Evolutionary conservation across 1,284 basidiomycete genomes (phyloP).

Genomic region (Fomitopsis schrenkii): DNA sequence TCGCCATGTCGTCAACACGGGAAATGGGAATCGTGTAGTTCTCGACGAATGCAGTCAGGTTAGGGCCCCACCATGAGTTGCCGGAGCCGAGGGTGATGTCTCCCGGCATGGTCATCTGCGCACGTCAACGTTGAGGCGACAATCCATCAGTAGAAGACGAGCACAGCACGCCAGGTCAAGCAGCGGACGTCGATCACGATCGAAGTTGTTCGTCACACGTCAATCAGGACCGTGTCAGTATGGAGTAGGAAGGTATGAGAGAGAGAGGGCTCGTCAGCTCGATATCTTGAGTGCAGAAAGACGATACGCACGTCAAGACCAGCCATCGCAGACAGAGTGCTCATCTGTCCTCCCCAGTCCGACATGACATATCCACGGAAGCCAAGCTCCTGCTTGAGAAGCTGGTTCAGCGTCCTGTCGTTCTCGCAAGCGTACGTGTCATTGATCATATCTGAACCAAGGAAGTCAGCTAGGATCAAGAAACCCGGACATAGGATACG

Average conservation of each 20-base stretch:
- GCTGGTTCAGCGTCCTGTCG: constrained; percentile 67
- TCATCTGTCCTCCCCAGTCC: constrained; percentile 63
- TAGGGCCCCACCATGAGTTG: constrained; percentile 55
- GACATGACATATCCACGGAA: constrained; percentile 76
- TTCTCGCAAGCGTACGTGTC: constrained; percentile 80
- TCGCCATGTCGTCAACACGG: constrained; percentile 70
- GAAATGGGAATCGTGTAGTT: constrained; percentile 64
- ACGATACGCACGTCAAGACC: constrained; percentile 59
- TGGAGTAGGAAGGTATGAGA: neutral
- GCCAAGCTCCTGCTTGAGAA: constrained; percentile 76
- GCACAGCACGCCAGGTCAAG: neutral
- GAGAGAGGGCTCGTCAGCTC: neutral
- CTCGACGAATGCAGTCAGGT: constrained; percentile 63
- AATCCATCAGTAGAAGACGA: neutral
- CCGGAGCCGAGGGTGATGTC: constrained; percentile 52
- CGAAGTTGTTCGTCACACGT: neutral
- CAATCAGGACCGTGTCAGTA: neutral
- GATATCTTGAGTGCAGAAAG: too few species aligned
- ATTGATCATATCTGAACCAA: constrained; percentile 57
- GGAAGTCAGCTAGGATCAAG: neutral
- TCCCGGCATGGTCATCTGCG: constrained; percentile 69
- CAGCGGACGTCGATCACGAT: neutral
- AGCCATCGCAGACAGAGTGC: constrained; percentile 54
- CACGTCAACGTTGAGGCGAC: neutral
- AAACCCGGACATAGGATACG: constrained; percentile 11